Percentiles rank a stretch among this genome's conserved stretches.
Conservation (phyloP, 73 alveolate genomes). For the Effrenium voratum region DNA sequence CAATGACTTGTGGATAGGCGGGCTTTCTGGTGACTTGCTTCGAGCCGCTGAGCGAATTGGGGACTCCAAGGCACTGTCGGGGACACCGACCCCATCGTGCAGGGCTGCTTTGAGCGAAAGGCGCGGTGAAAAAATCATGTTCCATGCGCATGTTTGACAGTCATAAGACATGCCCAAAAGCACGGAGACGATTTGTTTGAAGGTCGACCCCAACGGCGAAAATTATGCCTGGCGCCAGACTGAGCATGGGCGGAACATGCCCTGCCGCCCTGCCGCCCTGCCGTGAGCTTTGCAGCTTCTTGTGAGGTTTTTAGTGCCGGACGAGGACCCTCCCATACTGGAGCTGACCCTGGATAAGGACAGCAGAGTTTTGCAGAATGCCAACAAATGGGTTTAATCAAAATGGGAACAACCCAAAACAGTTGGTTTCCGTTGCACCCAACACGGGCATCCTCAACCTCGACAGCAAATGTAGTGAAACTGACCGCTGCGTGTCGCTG, state of each 20-base stretch:
- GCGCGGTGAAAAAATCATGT: not conserved
- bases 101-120: slow-evolving; percentile 73
- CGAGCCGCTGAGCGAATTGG: not conserved
- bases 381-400: no score
- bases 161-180: not conserved
- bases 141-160: no score
- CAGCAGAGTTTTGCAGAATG: no score
- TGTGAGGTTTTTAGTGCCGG: slow-evolving; percentile 83
- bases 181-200: not conserved
- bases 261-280: not conserved
- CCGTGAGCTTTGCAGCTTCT: not conserved
- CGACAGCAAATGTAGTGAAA: no score
- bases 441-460: no score
- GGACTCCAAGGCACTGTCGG: slow-evolving; percentile 45
- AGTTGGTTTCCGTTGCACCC: no score
- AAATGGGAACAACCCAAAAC: no score
- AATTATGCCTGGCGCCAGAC: slow-evolving; percentile 52
- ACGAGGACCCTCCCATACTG: slow-evolving; percentile 42
- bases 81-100: slow-evolving; percentile 84
- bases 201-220: slow-evolving; percentile 87
- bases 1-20: slow-evolving; percentile 58
- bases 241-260: not conserved
- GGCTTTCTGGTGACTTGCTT: not conserved
- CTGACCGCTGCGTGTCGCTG: no score
- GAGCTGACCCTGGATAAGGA: slow-evolving; percentile 88